Conservation (phyloP, 2,329 filamentous ascomycete genomes). For the Metarhizium brunneum region DNA sequence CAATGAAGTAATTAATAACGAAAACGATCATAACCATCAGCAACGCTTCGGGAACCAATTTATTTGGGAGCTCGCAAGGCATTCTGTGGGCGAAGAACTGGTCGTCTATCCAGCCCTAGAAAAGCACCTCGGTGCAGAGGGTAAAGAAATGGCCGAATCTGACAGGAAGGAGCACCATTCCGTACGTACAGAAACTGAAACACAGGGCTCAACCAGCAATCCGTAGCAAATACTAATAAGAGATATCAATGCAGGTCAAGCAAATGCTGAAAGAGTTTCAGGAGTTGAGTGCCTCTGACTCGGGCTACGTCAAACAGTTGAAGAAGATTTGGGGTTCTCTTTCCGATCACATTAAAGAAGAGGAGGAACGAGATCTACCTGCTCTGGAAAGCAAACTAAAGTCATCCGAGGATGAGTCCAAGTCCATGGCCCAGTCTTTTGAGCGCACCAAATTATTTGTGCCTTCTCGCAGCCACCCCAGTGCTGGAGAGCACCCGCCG, state of each 20-base stretch:
- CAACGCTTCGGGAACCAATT: constrained; percentile 36
- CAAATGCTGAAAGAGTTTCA: constrained; percentile 41
- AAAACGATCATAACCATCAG: constrained; percentile 26
- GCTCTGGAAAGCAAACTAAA: constrained; percentile 34
- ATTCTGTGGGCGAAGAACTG: constrained; percentile 38
- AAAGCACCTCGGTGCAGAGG: constrained; percentile 30
- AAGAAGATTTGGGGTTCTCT: constrained; percentile 33
- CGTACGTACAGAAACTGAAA: constrained; percentile 17
- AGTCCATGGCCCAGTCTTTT: constrained; percentile 33
- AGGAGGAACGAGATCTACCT: constrained; percentile 39
- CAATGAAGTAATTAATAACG: constrained; percentile 27
- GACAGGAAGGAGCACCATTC: constrained; percentile 38
- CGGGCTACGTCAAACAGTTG: constrained; percentile 33
- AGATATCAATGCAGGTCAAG: constrained; percentile 33
- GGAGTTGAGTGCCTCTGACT: constrained; percentile 26
- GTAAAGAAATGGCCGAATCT: constrained; percentile 33
- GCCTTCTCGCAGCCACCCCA: constrained; percentile 41
- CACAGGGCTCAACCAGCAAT: neutral
- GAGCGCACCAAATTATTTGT: constrained; percentile 43
- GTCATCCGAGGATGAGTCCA: constrained; percentile 20
- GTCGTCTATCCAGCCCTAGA: constrained; percentile 46
- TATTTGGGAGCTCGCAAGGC: constrained; percentile 38
- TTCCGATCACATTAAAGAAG: constrained; percentile 36
- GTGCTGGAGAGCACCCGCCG: constrained; percentile 39
- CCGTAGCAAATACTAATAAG: neutral